Percentiles rank a stretch among this genome's conserved stretches.
Conservation (phyloP, 2,329 filamentous ascomycete species). For the Fonsecaea erecta region DNA sequence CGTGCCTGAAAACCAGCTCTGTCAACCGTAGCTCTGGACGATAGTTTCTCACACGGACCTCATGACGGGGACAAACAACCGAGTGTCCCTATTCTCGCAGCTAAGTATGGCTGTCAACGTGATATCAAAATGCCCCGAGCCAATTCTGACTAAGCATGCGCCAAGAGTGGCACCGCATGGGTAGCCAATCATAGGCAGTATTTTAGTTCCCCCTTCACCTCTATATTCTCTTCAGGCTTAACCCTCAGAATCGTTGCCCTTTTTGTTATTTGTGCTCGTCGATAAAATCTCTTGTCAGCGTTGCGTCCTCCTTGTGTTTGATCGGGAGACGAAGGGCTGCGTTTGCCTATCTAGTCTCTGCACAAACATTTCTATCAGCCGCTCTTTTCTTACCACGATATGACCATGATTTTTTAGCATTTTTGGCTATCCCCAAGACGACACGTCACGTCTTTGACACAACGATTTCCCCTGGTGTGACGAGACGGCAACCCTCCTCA, state of each 20-base stretch:
- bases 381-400: background rate
- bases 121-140: too few relatives aligned
- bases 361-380: background rate
- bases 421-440: background rate
- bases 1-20: background rate
- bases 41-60: background rate
- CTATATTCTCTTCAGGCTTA: background rate
- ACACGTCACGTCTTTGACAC: background rate
- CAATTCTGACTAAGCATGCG: background rate
- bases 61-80: background rate
- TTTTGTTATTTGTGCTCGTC: background rate
- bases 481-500: background rate
- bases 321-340: background rate
- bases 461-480: background rate
- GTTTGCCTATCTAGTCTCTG: background rate
- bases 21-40: background rate
- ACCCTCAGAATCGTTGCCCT: background rate
- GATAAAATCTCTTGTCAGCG: background rate
- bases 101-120: too few relatives aligned
- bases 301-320: background rate
- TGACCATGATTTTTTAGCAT: background rate
- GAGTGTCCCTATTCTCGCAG: background rate
- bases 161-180: too few relatives aligned
- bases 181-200: background rate
- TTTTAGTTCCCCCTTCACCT: background rate